Conservation (phyloP, 2,329 filamentous ascomycete genomes). For the Trichoderma sp. region DNA sequence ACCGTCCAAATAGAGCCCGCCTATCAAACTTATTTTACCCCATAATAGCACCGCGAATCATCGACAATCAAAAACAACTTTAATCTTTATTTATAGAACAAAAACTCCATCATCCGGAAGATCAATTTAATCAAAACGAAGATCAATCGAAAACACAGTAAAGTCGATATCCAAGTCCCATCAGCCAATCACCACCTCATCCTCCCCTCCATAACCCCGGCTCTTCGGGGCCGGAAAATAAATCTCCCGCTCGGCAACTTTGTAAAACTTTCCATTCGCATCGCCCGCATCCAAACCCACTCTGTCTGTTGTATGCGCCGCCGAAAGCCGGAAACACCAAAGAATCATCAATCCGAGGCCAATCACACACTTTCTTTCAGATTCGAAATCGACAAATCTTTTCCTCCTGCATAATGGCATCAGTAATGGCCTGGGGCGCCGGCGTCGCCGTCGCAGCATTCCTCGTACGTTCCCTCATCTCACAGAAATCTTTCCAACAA, state of each 20-base stretch:
- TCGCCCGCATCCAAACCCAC: background rate
- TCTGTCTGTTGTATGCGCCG: background rate
- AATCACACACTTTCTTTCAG: background rate
- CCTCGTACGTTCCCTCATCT: constrained; percentile 44
- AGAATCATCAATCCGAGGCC: background rate
- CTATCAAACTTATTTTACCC: background rate
- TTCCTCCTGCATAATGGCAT: constrained; percentile 44
- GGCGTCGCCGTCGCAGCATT: constrained; percentile 58
- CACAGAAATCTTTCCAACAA: background rate
- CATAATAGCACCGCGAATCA: background rate
- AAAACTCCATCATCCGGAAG: background rate
- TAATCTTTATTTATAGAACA: background rate
- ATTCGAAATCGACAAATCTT: background rate
- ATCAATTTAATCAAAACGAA: background rate
- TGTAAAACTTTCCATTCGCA: constrained; percentile 26
- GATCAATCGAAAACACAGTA: background rate
- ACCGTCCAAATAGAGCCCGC: background rate
- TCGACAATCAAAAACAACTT: background rate
- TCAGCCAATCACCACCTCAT: constrained; percentile 5
- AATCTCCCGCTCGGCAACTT: constrained; percentile 26
- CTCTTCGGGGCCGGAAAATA: constrained; percentile 32
- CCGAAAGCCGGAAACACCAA: background rate
- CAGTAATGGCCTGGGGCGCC: constrained; percentile 51
- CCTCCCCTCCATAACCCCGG: background rate
- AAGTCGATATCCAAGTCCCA: background rate